These are phyloP conservation scores for Fomitopsis betulina DNA, from an alignment of 1,284 basidiomycete species.

Conservation along the genomic window DNA sequence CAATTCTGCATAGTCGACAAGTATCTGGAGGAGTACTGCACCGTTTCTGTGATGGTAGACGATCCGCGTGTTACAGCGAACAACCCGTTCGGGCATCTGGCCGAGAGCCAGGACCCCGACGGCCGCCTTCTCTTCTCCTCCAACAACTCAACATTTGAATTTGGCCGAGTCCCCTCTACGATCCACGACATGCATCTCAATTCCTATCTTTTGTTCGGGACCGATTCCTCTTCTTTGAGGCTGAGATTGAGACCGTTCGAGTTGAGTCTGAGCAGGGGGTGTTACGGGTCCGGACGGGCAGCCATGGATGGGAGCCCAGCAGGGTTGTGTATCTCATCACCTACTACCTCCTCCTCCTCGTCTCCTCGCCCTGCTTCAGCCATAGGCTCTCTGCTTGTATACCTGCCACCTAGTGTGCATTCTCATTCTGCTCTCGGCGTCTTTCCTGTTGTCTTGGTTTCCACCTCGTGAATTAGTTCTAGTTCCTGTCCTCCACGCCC, in stretches of 20 bases:
- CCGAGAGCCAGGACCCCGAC: neutral
- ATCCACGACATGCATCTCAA: neutral
- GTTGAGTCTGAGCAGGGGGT: neutral
- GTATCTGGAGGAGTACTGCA: too few species aligned
- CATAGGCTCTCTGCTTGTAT: neutral
- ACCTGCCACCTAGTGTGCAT: neutral
- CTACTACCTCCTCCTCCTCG: neutral
- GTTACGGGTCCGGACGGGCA: neutral
- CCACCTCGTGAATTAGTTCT: neutral
- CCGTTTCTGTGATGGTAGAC: too few species aligned
- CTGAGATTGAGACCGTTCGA: neutral
- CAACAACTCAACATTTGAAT: neutral
- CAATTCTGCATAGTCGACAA: too few species aligned
- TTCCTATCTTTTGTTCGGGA: neutral
- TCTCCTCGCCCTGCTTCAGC: neutral
- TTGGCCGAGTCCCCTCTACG: too few species aligned
- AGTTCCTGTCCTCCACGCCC: neutral
- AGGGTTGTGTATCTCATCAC: neutral
- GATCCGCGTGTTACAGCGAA: neutral
- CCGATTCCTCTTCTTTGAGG: neutral
- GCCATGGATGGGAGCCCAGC: neutral
- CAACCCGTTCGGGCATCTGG: neutral
- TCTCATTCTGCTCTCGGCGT: neutral
- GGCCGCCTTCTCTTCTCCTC: neutral
- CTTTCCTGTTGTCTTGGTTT: constrained; percentile 1